Base-by-base conservation (phyloP, 1,139 yeast genomes). In the Sugiyamaella japonica region DNA sequence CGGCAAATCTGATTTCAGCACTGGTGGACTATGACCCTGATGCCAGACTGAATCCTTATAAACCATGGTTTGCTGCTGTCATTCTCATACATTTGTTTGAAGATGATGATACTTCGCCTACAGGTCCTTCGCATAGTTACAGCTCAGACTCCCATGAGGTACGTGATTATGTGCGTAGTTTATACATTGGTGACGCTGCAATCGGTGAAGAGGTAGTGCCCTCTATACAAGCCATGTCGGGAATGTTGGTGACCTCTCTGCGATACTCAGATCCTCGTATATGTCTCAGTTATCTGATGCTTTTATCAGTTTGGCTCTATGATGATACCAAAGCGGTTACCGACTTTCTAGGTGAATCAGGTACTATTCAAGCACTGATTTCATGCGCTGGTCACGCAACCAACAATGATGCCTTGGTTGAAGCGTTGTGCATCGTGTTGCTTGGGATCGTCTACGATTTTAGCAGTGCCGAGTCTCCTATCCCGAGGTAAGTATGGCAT, bases 361-460 rank as follows among this genome's bases (percentile, higher is more conserved):
- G 93, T 0, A 79, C 80, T 13, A 69, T 89, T 2, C 86, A 83
- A 60, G 81, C 93, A 0, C 71, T 93, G 7, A 70, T 91, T 6
- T 80, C 91, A 1, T 85, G 81, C 55, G 74, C 89, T 15, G 79
- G 89, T 1, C 85, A 84, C 56, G 76, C 82, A 31, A 73, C 83
- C 3, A 84, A 83, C 46, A 80, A 77, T 59, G 77, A 81, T 28
- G 76, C 80, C 3, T 69, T 89, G 12, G 82, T 88, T 0, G 90
- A 88, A 66, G 93, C 97, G 1, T 76, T 91, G 77, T 80, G 86
- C 1, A 79, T 89, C 0, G 76, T 86, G 17, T 72, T 91, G 31
- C 68, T 93, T 10, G 97, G 97, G 23, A 77, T 87, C 1, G 77
- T 84, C 0, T 95, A 89, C 66, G 97, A 91, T 60, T 93, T 91